Evolutionary conservation across 2,329 filamentous ascomycete genomes (phyloP).

Genomic region (Phialophora expanda): DNA sequence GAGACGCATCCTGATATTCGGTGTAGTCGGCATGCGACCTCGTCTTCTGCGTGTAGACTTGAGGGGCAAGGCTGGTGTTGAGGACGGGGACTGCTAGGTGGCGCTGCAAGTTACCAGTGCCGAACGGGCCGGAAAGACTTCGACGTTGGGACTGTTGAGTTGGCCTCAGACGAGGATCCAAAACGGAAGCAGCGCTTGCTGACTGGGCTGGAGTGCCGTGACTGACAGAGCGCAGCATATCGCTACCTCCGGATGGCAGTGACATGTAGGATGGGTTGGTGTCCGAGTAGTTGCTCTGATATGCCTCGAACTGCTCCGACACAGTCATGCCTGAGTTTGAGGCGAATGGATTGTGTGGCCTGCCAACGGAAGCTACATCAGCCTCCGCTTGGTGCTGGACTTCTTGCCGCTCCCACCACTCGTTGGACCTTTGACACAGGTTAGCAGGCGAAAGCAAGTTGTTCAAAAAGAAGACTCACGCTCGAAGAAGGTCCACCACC

Average conservation of each 20-base stretch:
- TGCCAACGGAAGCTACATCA: constrained; percentile 11
- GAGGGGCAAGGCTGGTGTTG: constrained; percentile 1
- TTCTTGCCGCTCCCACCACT: constrained; percentile 45
- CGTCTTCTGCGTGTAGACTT: constrained; percentile 16
- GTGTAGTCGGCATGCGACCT: constrained; percentile 18
- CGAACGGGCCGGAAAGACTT: constrained; percentile 3
- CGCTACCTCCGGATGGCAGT: background rate
- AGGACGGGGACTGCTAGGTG: background rate
- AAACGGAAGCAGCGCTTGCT: background rate
- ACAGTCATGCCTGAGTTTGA: constrained; percentile 8
- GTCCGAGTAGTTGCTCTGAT: constrained; percentile 13
- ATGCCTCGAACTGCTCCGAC: background rate
- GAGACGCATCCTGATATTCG: constrained; percentile 10
- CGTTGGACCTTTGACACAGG: constrained; percentile 42
- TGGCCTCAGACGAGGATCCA: background rate
- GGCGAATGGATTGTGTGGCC: background rate
- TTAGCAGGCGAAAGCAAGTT: background rate
- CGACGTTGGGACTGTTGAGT: background rate
- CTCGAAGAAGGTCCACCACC: constrained; percentile 52
- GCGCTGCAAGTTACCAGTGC: background rate
- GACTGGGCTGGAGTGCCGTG: constrained; percentile 1
- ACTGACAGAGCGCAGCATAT: constrained; percentile 15
- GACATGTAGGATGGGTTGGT: background rate
- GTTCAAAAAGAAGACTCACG: constrained; percentile 47
- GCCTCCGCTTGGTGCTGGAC: constrained; percentile 3